Evolutionary conservation across 1,284 basidiomycete species (phyloP), one percentile per base, ranked within the genome.

Genomic region (Microbotryum lychnidis-dioicae): DNA sequence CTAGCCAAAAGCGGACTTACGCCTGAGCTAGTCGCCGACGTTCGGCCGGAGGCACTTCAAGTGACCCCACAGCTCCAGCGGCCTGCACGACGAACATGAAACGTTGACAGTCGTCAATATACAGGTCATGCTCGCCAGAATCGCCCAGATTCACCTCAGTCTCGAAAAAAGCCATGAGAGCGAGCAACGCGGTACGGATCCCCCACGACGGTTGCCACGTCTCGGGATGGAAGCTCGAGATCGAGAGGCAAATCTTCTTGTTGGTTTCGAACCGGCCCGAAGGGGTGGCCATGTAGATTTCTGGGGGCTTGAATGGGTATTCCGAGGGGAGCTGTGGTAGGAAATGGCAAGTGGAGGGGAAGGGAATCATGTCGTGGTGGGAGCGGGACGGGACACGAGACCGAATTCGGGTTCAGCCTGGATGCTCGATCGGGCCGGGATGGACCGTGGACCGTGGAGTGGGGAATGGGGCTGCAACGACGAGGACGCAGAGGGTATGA

Each of bases 21-120:
- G 89, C 70, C 57, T 78, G 78, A 9, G 92, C 91, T 25, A 97
- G 79, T 57, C 91, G 81, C 74, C 82, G 87, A 57, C 90, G 82
- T 74, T 96, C 91, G 8, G 81, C 79, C 29, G 82, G 76, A 8
- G 89, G 86, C 70, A 85, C 86, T 70, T 94, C 89, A 52, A 97
- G 80, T 3, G 89, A 90, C 6, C 91, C 92, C 46, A 96, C 86
- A 18, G 91, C 91, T 42, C 85, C 85, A n/a, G 91, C 85, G 25
- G 90, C 86, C 71, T 92, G 54, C 23, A 16, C 12, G 25, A 16
- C 3, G 21, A 23, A 7, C 7, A 23, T 4, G 33, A 6, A 10
- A 10, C 31, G 5, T 6, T 6, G 44, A 44, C 21, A 37, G 25
- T 6, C 12, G 8, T 53, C 10, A 44, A 21, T 12, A 23, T 10